Base-by-base conservation (phyloP, 2,329 filamentous ascomycete species). In the Aspergillus pseudoterreus region DNA sequence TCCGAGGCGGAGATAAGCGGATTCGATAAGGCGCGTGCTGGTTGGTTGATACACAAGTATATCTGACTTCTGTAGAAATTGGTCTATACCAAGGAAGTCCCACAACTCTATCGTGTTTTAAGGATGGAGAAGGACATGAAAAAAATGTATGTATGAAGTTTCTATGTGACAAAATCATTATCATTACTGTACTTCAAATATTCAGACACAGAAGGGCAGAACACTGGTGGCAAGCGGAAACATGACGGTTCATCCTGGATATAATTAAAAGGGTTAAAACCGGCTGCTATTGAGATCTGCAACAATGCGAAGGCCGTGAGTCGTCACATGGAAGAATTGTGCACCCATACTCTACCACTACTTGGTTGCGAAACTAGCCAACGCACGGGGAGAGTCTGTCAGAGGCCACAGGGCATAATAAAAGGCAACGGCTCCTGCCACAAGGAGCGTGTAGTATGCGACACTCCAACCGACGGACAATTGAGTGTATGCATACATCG, bases 401-500 rank as follows among this genome's bases (percentile, higher is more conserved):
- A 94, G 74, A 1, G 78, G 73, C 77, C 87, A 92, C 45, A 97
- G 65, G 46, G 82, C 77, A 60, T 70, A 78, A 69, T 84, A 90
- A 77, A 94, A 99, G 2, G 78, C 76, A 42, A 83, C 70, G 1
- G 87, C 84, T 1, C 94, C 94, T 0, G 71, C 77, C 1, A 94
- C 74, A 2, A 97, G 78, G 42, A 96, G 70, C 2, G 81, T 51
- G 67, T 97, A 97, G 68, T 97, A 97, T 1, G 81, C 76, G 3
- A 87, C 70, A 0, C 88, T 92, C 88, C 88, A 95, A 2, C 64
- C 67, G 27, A 81, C 63, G 19, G 71, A 72, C 61, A 78, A 63
- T 36, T 54, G 55, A 30, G 45, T 51, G 44, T 66, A 54, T 15
- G 57, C 66, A 12, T 60, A 56, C 30, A 64, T 56, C 21, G 53